Evolutionary conservation across 1,284 basidiomycete species (phyloP), one percentile per base, ranked within the genome.

Genomic region (Meira nashicola): DNA sequence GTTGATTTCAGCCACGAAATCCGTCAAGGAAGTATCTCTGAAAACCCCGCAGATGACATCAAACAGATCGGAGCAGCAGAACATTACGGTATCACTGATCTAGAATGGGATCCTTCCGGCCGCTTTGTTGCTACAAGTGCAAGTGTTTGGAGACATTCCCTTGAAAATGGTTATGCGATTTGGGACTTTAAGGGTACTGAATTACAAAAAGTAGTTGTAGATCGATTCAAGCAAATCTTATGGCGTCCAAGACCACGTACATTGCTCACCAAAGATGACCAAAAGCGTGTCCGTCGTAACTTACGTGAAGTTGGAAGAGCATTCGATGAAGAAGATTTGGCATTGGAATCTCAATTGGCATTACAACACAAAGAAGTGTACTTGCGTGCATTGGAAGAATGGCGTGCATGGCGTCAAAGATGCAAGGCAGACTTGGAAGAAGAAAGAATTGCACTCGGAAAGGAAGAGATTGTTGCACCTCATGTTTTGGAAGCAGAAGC

Each of bases 131-230:
- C 90, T 44, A 94, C 92, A 19, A 90, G 88, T 77, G 95, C 92
- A 9, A 95, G 91, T 72, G 87, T 89, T 17, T 99, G 95, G 94
- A 87, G 90, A 71, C 89, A 91, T 77, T 89, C 89, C 72, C 92
- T 96, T 70, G 95, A 98, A 80, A 91, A 96, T 68, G 95, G 95
- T 44, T 99, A 88, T 78, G 89, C 88, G 11, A 86, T 99, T 67
- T 98, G 94, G 93, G 93, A 97, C 81, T 97, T 97, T 84, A 89
- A 89, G 62, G 95, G 95, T 25, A 87, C 90, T 76, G 90, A 95
- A 80, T 83, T 96, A 48, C 84, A 87, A 75, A 93, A 93, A 80
- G 86, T 89, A 62, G 86, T 92, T 62, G 83, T 89, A 65, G 95
- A 98, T 78, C 87, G 89, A 62, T 98, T 98, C 85, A 98, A 98